phyloP scores from a whole-genome alignment of 2,329 filamentous ascomycete species.

The Hysterium pulicare region DNA sequence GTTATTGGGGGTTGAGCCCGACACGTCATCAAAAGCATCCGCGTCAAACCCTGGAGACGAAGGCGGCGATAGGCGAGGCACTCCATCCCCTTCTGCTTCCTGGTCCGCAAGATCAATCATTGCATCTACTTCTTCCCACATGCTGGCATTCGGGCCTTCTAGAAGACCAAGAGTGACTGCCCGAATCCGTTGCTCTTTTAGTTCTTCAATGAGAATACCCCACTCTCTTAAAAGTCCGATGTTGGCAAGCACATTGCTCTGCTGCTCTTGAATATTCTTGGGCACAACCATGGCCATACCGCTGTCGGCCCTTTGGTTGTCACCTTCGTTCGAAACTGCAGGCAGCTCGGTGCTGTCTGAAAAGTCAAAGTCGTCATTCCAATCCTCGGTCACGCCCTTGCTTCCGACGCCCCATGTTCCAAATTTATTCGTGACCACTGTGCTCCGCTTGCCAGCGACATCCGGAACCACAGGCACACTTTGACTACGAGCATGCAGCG shows the following conservation, averaged over 20 bases:
- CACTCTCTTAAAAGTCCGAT: conserved; percentile 81
- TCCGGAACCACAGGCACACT: conserved; percentile 73
- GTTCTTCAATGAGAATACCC: conserved; percentile 75
- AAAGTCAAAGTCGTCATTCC: conserved; percentile 88
- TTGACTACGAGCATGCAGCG: conserved; percentile 72
- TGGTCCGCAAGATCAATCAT: conserved; percentile 80
- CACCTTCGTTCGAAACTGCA: conserved; percentile 24
- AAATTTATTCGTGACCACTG: conserved; percentile 64
- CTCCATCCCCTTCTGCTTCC: conserved; percentile 58
- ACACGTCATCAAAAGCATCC: conserved; percentile 55
- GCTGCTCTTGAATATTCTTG: conserved; percentile 73
- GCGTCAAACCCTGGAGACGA: conserved; percentile 58
- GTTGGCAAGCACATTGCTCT: conserved; percentile 77
- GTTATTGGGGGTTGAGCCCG: conserved; percentile 33
- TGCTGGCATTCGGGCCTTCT: conserved; percentile 55
- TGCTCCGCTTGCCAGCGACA: conserved; percentile 49
- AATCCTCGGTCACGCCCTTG: conserved; percentile 79
- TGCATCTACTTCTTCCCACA: conserved; percentile 80
- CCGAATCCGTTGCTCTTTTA: conserved; percentile 72
- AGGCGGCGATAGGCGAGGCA: conserved; percentile 50
- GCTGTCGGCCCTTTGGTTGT: conserved; percentile 43
- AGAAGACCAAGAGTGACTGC: conserved; percentile 66
- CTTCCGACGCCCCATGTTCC: conserved; percentile 79
- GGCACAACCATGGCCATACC: conserved; percentile 66
- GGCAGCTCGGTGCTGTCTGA: conserved; percentile 49